Percentiles rank a stretch among this genome's conserved stretches.
These are phyloP conservation scores for Ananas comosus DNA, from an alignment of 176 grass and related monocot genomes.

Conservation along the genomic window DNA sequence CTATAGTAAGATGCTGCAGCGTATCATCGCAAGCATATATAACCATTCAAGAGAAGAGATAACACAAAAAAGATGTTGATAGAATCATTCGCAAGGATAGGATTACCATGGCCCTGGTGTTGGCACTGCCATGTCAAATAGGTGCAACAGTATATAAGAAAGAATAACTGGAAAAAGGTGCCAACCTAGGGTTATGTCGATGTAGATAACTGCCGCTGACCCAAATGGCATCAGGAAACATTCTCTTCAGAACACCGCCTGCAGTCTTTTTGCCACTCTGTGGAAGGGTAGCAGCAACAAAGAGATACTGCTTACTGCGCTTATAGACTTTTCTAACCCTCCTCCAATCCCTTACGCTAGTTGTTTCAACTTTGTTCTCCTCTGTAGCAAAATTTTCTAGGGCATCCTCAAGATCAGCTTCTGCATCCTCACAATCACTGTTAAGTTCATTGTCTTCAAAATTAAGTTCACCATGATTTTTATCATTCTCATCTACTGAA, in stretches of 20 bases:
- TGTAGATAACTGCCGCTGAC: slow-evolving; percentile 81
- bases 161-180: slow-evolving; percentile 9
- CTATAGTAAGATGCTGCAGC: too few species aligned
- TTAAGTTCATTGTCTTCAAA: slow-evolving; percentile 22
- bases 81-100: too few species aligned
- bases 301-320: slow-evolving; percentile 90
- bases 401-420: slow-evolving; percentile 29
- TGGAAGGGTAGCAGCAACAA: slow-evolving; percentile 91
- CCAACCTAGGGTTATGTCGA: slow-evolving; percentile 78
- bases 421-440: slow-evolving; percentile 21
- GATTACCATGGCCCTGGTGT: too few species aligned
- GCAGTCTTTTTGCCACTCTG: slow-evolving; percentile 84
- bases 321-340: slow-evolving; percentile 79
- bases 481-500: slow-evolving; percentile 6
- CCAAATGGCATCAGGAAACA: slow-evolving; percentile 87
- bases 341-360: slow-evolving; percentile 49
- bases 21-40: too few species aligned
- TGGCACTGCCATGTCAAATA: not conserved
- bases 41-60: too few species aligned
- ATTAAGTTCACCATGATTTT: slow-evolving; percentile 29
- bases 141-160: slow-evolving; percentile 4
- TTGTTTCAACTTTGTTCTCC: slow-evolving; percentile 20
- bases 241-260: slow-evolving; percentile 77
- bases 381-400: slow-evolving; percentile 24
- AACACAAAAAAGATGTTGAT: too few species aligned